These are phyloP conservation scores for Alliaria petiolata DNA, from an alignment of 345 rosid species.

Conservation along the genomic window DNA sequence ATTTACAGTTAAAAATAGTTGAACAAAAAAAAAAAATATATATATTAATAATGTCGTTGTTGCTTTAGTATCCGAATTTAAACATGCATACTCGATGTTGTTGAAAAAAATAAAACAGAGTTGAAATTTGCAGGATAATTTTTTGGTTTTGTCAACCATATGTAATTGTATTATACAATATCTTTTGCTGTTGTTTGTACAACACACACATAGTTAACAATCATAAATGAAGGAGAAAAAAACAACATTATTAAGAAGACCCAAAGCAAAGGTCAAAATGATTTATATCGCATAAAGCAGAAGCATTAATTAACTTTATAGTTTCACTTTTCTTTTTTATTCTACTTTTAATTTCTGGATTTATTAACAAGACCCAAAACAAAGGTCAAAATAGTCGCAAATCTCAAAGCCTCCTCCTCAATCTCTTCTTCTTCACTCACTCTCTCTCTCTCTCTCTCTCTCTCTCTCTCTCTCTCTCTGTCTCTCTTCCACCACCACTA, in stretches of 20 bases:
- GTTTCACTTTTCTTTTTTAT: constrained; percentile 8
- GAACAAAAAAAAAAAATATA: too few relatives aligned
- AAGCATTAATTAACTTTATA: constrained; percentile 29
- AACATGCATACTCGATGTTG: too few relatives aligned
- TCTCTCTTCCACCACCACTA: constrained; percentile 13
- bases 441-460: constrained; percentile 15
- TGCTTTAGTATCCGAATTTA: background rate
- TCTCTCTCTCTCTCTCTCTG: constrained; percentile 15
- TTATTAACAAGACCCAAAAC: constrained; percentile 29
- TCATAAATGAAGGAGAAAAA: background rate
- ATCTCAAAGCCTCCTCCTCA: constrained; percentile 24
- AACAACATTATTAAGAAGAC: background rate
- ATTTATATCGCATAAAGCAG: constrained; percentile 20
- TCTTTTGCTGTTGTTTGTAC: background rate
- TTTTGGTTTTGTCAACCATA: too few relatives aligned
- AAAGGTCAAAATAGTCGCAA: constrained; percentile 36
- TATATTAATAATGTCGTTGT: background rate
- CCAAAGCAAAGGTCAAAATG: constrained; percentile 16
- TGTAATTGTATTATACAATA: too few relatives aligned
- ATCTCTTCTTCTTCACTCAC: constrained; percentile 24
- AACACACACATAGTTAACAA: background rate
- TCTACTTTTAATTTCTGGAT: background rate
- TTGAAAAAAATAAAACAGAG: too few relatives aligned
- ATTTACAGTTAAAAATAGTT: background rate
- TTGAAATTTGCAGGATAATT: too few relatives aligned